Percentiles rank a stretch among this genome's conserved stretches.
Evolutionary conservation across 1,139 yeast genomes (phyloP).

Genomic region (Debaryomyces psychrophilus): DNA sequence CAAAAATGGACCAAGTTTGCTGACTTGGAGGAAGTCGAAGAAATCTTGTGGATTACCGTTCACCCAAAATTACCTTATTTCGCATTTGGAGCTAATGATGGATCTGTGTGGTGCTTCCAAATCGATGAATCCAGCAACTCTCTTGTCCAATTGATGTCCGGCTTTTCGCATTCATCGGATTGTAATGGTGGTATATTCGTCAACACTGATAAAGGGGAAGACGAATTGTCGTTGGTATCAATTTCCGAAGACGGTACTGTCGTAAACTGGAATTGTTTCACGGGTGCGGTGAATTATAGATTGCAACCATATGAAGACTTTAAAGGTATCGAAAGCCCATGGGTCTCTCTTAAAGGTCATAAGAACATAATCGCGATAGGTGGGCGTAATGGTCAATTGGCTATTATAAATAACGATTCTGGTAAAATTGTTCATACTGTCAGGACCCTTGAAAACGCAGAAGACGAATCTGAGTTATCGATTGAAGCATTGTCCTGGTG

Average conservation of each 20-base stretch:
- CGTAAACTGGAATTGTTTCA: slow-evolving; percentile 88
- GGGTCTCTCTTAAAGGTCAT: slow-evolving; percentile 69
- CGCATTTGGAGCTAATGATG: slow-evolving; percentile 94
- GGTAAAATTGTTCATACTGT: slow-evolving; percentile 73
- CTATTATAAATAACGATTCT: slow-evolving; percentile 69
- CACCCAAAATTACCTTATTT: slow-evolving; percentile 78
- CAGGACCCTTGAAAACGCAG: slow-evolving; percentile 63
- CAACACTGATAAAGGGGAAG: slow-evolving; percentile 51
- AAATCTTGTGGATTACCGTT: slow-evolving; percentile 66
- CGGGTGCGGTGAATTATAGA: slow-evolving; percentile 68
- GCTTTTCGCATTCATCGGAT: slow-evolving; percentile 77
- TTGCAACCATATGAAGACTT: slow-evolving; percentile 63
- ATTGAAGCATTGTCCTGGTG: slow-evolving; percentile 91
- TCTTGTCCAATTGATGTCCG: slow-evolving; percentile 75
- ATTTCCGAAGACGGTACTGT: slow-evolving; percentile 87
- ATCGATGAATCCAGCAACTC: slow-evolving; percentile 57
- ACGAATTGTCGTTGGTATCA: slow-evolving; percentile 68
- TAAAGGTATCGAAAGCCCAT: slow-evolving; percentile 77
- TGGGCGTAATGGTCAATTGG: slow-evolving; percentile 82
- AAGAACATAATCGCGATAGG: slow-evolving; percentile 69
- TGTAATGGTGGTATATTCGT: slow-evolving; percentile 80
- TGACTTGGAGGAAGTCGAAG: slow-evolving; percentile 85
- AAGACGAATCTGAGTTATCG: slow-evolving; percentile 72
- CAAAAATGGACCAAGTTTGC: slow-evolving; percentile 77
- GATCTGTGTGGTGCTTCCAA: slow-evolving; percentile 93